Evolutionary conservation across 768 basidiomycete genomes (phyloP).

Genomic region (Butyriboletus loyo): DNA sequence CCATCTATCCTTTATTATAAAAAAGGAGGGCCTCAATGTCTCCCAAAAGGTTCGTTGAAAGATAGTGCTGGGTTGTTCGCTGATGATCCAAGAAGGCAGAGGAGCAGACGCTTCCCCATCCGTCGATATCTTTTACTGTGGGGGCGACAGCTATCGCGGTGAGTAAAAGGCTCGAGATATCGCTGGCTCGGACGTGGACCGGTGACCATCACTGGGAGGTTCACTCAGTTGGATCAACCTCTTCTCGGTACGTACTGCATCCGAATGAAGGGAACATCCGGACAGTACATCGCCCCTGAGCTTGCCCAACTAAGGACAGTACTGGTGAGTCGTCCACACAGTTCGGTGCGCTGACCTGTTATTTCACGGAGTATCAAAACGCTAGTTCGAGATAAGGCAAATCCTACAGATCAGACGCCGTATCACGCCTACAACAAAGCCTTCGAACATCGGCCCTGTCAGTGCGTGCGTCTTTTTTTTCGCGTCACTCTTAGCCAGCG

Average conservation of each 20-base stretch:
- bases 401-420: neutral
- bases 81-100: neutral
- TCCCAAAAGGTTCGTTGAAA: neutral
- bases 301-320: neutral
- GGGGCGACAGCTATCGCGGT: neutral
- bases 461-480: too few relatives aligned
- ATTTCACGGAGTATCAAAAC: neutral
- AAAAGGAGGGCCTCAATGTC: neutral
- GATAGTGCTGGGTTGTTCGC: neutral
- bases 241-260: neutral
- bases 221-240: too few relatives aligned
- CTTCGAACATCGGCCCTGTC: too few relatives aligned
- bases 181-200: neutral
- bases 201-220: too few relatives aligned
- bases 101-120: conserved; percentile 6
- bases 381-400: neutral
- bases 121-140: neutral
- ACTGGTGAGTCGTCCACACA: neutral
- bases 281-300: neutral
- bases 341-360: neutral
- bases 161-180: neutral
- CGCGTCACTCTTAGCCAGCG: too few relatives aligned
- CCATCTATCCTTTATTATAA: conserved; percentile 10
- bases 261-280: neutral
- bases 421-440: neutral